Evolutionary conservation across 768 basidiomycete species (phyloP), one percentile per base, ranked within the genome.

Genomic region (Tricholoma flavovirens): DNA sequence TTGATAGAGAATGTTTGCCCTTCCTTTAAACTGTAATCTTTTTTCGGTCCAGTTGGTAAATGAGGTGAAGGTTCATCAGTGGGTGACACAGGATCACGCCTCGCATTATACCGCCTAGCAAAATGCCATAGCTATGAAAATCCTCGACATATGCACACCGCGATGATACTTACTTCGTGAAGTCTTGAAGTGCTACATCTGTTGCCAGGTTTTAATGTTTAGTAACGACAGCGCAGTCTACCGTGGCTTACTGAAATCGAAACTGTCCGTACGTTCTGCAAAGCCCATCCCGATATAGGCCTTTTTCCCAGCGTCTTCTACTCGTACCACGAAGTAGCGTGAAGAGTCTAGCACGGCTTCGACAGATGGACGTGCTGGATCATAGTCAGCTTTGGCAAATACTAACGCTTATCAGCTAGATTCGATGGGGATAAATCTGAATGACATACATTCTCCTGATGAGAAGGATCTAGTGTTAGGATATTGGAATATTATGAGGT

Each of bases 251-350:
- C 93, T 92, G 73, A 93, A 93, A 69, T 93, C 93, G 69, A 94
- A 94, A 60, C 90, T 89, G 62, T 93, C 92, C 7, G 90, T 80
- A 21, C 93, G 81, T 67, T 95, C 93, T 19, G 81, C 80, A 68
- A 94, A 98, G 14, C 94, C 94, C 81, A 97, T 87, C 5, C 94
- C 94, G 56, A 98, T 92, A 65, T 92, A 94, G 1, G 95, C 94
- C 67, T 90, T 88, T 69, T 81, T 85, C 19, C 92, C 92, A 14
- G 76, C 77, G 62, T 95, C 93, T 68, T 97, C 94, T 2, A 97
- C 88, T 53, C 92, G 81, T 40, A 97, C 76, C 14, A 96, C 94
- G 66, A 98, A 98, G 68, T 98, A 98, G 49, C 94, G 84, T 10
- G 93, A 95, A 1, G 93, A 95, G 69, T 98, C 94, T 24, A 97